These are phyloP conservation scores for Nakazawaea ishiwadae DNA, from an alignment of 805 yeast species.

Conservation along the genomic window DNA sequence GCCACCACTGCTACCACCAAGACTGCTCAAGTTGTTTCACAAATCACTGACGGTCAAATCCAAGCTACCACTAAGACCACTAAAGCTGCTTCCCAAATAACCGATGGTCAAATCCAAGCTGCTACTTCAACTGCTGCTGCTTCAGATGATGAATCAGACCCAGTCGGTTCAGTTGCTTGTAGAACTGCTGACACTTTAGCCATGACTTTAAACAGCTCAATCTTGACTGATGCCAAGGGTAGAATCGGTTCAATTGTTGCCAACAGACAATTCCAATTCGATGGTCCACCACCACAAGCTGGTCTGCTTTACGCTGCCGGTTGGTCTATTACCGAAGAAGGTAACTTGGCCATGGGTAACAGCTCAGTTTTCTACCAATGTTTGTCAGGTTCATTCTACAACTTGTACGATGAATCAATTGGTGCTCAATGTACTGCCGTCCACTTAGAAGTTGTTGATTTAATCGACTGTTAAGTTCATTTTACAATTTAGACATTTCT, in stretches of 20 bases:
- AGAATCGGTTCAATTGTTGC: constrained; percentile 59
- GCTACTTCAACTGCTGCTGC: constrained; percentile 23
- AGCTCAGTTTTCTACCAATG: constrained; percentile 48
- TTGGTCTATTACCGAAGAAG: constrained; percentile 41
- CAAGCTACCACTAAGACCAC: no score
- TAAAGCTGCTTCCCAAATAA: constrained; percentile 43
- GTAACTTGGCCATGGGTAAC: constrained; percentile 46
- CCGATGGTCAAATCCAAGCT: constrained; percentile 43
- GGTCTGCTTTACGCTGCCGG: constrained; percentile 50
- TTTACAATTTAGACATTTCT: no score
- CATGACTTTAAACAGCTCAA: constrained; percentile 34
- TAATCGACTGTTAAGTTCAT: constrained; percentile 34
- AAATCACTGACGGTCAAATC: constrained; percentile 44
- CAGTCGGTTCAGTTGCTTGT: constrained; percentile 28
- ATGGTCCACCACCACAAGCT: constrained; percentile 64
- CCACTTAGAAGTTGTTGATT: constrained; percentile 38
- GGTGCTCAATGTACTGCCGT: constrained; percentile 44
- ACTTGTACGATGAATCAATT: constrained; percentile 45
- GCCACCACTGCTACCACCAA: constrained; percentile 29
- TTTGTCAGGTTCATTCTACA: constrained; percentile 53
- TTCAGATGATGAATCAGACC: constrained; percentile 14
- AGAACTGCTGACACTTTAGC: constrained; percentile 32
- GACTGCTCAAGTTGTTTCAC: constrained; percentile 32
- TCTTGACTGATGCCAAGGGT: constrained; percentile 42
- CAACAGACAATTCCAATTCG: constrained; percentile 62